phyloP scores from a whole-genome alignment of 352 stramenopile genomes.

The Phytophthora foliorum region DNA sequence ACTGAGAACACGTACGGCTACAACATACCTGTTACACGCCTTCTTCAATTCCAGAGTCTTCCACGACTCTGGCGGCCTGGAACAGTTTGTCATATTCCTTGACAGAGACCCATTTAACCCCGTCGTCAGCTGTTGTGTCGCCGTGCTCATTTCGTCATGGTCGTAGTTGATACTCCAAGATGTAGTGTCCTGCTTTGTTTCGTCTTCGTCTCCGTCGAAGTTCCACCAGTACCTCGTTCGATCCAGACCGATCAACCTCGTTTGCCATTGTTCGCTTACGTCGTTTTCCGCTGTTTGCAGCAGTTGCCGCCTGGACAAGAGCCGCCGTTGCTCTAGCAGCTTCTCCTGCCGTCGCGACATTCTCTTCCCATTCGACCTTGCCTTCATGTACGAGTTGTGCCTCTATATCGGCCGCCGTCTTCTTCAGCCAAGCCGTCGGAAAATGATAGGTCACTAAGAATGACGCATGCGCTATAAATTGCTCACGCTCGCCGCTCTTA shows the following conservation, averaged over 20 bases:
- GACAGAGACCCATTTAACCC: too few species aligned
- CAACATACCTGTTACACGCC: conserved; percentile 1
- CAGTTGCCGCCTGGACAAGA: too few species aligned
- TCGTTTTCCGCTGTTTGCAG: too few species aligned
- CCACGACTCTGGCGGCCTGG: neutral
- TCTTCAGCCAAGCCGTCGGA: neutral
- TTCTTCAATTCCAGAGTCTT: conserved; percentile 8
- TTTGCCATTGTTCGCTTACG: too few species aligned
- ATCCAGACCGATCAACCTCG: too few species aligned
- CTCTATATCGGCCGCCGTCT: neutral
- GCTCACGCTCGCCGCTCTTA: neutral
- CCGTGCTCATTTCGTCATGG: too few species aligned
- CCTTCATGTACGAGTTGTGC: too few species aligned
- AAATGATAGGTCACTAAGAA: conserved; percentile 15
- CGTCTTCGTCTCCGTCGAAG: neutral
- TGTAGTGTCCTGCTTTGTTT: neutral
- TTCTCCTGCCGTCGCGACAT: too few species aligned
- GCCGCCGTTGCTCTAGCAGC: too few species aligned
- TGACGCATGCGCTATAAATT: conserved; percentile 5
- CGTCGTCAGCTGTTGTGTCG: too few species aligned
- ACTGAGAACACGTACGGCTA: too few species aligned
- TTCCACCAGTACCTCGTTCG: neutral
- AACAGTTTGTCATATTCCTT: neutral
- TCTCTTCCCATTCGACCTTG: too few species aligned
- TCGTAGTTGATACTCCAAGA: neutral